Conservation (phyloP, 129 eudicot species). For the Chrysanthemum seticuspe region DNA sequence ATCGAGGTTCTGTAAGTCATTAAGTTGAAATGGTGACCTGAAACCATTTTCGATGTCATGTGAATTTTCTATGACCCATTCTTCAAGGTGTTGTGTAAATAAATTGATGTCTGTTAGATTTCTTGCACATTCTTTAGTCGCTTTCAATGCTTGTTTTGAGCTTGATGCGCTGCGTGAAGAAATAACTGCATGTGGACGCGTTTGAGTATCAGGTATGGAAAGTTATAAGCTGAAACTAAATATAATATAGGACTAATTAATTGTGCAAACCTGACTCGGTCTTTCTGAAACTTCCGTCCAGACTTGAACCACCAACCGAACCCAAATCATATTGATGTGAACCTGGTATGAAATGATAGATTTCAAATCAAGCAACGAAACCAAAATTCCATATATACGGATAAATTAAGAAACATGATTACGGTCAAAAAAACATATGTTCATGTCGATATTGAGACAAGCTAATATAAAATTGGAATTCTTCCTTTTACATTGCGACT, state of each 20-base stretch:
- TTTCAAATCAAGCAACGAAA: slow-evolving; percentile 10
- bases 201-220: slow-evolving; percentile 12
- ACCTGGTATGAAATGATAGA: slow-evolving; percentile 26
- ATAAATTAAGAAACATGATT: not conserved
- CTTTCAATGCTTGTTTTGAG: slow-evolving; percentile 54
- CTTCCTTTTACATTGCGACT: not conserved
- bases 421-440: not conserved
- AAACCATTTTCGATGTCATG: slow-evolving; percentile 36
- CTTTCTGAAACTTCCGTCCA: slow-evolving; percentile 47
- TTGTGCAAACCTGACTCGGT: slow-evolving; percentile 38
- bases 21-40: slow-evolving; percentile 58
- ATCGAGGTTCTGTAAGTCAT: slow-evolving; percentile 71
- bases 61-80: slow-evolving; percentile 59
- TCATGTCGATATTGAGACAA: not conserved
- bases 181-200: slow-evolving; percentile 35
- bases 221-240: slow-evolving; percentile 13
- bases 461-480: not conserved
- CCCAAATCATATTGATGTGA: slow-evolving; percentile 37
- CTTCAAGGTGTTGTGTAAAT: slow-evolving; percentile 63
- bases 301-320: slow-evolving; percentile 29
- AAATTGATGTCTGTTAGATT: slow-evolving; percentile 52
- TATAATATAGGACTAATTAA: not conserved
- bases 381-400: not conserved
- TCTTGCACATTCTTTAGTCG: slow-evolving; percentile 56
- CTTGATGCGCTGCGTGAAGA: slow-evolving; percentile 51